Conservation (phyloP, 2,329 filamentous ascomycete species). For the Scorias spongiosa region DNA sequence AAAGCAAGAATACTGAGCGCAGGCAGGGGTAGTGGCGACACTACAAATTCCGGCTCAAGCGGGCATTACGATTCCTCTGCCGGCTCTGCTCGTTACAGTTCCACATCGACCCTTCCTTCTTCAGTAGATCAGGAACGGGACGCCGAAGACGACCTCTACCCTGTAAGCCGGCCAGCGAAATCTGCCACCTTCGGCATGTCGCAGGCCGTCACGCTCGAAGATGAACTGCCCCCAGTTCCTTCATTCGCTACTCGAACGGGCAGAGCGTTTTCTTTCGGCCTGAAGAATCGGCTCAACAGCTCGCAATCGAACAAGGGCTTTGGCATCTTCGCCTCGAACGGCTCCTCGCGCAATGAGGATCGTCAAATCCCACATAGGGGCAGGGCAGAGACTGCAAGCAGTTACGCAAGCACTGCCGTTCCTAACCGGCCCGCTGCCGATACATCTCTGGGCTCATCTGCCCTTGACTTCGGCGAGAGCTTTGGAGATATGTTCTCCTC, state of each 20-base stretch:
- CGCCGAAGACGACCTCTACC: slow-evolving; percentile 20
- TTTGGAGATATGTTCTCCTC: slow-evolving; percentile 23
- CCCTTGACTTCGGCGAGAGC: slow-evolving; percentile 17
- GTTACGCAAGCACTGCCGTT: slow-evolving; percentile 25
- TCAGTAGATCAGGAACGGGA: slow-evolving; percentile 32
- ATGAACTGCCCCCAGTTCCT: slow-evolving; percentile 18
- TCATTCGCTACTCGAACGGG: slow-evolving; percentile 27
- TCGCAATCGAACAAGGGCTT: slow-evolving; percentile 16
- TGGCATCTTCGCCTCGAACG: slow-evolving; percentile 1
- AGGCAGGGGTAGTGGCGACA: slow-evolving; percentile 33
- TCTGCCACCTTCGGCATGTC: slow-evolving; percentile 23
- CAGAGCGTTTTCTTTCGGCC: slow-evolving; percentile 39
- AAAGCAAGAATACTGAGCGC: slow-evolving; percentile 21
- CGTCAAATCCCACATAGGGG: slow-evolving; percentile 20
- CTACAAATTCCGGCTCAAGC: slow-evolving; percentile 32
- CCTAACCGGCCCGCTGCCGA: slow-evolving; percentile 13
- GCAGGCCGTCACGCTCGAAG: slow-evolving; percentile 25
- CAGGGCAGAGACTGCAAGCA: slow-evolving; percentile 25
- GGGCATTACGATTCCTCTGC: slow-evolving; percentile 26
- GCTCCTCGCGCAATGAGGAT: background rate
- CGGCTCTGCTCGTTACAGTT: slow-evolving; percentile 37
- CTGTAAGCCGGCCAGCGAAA: slow-evolving; percentile 12
- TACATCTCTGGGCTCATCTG: slow-evolving; percentile 12
- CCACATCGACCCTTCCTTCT: slow-evolving; percentile 40
- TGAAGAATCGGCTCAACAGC: slow-evolving; percentile 7